Percentiles rank a stretch among this genome's conserved stretches.
Evolutionary conservation across 768 basidiomycete genomes (phyloP).

Genomic region (Dioszegia aurantiaca): DNA sequence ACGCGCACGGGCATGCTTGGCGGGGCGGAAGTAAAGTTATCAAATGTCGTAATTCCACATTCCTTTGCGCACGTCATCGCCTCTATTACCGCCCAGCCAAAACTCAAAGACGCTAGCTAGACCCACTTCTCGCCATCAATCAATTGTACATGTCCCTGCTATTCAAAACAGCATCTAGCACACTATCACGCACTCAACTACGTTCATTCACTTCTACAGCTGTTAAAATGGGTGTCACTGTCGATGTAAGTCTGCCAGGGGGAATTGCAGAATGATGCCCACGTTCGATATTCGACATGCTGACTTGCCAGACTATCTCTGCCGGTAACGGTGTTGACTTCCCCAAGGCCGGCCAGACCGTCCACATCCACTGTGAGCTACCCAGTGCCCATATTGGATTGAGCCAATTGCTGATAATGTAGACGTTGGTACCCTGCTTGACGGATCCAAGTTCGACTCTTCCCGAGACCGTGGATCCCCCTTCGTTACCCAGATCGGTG

Average conservation of each 20-base stretch:
- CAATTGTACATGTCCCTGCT: slow-evolving; percentile 26
- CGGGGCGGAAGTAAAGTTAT: not conserved
- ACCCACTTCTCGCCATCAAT: not conserved
- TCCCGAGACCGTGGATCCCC: slow-evolving; percentile 46
- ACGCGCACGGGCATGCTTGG: too few relatives aligned
- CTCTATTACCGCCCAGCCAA: not conserved
- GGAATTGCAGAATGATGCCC: not conserved
- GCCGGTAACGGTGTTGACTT: slow-evolving; percentile 51
- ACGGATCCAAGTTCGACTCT: slow-evolving; percentile 53
- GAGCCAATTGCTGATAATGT: not conserved
- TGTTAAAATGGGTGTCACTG: slow-evolving; percentile 50
- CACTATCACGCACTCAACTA: not conserved
- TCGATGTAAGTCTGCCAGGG: slow-evolving; percentile 32
- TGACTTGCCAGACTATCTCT: slow-evolving; percentile 33
- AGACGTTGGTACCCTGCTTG: slow-evolving; percentile 52
- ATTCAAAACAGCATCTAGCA: slow-evolving; percentile 16
- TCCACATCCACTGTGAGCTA: slow-evolving; percentile 48
- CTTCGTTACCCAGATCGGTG: slow-evolving; percentile 49
- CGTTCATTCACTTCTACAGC: slow-evolving; percentile 39
- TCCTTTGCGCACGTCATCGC: not conserved
- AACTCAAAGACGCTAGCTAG: not conserved
- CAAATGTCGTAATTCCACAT: slow-evolving; percentile 9
- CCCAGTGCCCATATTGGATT: not conserved
- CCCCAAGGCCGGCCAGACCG: slow-evolving; percentile 50
- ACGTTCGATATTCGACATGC: slow-evolving; percentile 9